These are phyloP conservation scores for Castanopsis chinensis DNA, from an alignment of 306 rosid genomes.

Conservation along the genomic window DNA sequence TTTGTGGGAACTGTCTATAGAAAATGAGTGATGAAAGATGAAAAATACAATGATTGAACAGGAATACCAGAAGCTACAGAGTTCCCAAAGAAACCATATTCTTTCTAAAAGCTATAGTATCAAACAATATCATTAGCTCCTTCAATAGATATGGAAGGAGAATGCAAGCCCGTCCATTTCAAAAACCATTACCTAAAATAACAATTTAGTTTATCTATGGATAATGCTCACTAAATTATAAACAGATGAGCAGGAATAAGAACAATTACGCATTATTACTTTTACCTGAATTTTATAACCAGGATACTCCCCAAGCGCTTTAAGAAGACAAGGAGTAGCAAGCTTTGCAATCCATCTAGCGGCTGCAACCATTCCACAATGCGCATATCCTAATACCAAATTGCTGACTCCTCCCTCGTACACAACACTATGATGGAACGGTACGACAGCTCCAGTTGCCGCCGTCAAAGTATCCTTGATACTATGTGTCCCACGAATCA, in stretches of 20 bases:
- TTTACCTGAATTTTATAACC: slow-evolving; percentile 71
- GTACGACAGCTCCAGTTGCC: slow-evolving; percentile 89
- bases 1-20: background rate
- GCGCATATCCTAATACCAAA: slow-evolving; percentile 92
- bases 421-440: slow-evolving; percentile 88
- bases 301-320: slow-evolving; percentile 61
- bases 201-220: background rate
- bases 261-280: background rate
- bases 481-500: slow-evolving; percentile 96
- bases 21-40: background rate
- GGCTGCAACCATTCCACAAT: slow-evolving; percentile 98
- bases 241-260: background rate
- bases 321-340: slow-evolving; percentile 72
- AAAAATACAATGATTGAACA: background rate
- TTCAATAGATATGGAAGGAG: background rate
- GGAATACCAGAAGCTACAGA: background rate
- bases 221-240: background rate
- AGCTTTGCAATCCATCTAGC: slow-evolving; percentile 96
- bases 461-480: slow-evolving; percentile 94
- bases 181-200: background rate
- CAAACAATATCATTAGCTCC: background rate
- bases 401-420: slow-evolving; percentile 80
- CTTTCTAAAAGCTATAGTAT: background rate
- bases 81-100: background rate
- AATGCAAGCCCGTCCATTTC: background rate